Evolutionary conservation across 106 monocot species (phyloP).

Genomic region (Hemerocallis citrina): DNA sequence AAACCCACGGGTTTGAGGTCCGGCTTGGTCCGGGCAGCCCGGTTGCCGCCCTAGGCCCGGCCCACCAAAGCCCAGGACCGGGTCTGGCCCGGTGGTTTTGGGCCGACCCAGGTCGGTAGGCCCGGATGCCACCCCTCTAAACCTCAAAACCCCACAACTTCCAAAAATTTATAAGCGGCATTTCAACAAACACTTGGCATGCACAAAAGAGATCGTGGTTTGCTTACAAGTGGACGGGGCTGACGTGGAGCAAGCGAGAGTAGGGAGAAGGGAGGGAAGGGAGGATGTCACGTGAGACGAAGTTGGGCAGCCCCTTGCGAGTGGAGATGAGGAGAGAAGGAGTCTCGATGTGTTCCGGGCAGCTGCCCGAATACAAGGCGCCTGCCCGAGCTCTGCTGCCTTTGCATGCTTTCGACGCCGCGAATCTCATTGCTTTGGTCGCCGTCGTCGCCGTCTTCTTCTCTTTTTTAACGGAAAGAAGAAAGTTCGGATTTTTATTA

Average conservation of each 20-base stretch:
- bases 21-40: no score
- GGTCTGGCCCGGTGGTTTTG: no score
- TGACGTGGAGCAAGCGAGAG: conserved; percentile 73
- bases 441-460: no score
- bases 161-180: neutral
- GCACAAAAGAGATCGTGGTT: neutral
- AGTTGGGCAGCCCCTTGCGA: conserved; percentile 67
- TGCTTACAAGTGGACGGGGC: conserved; percentile 90
- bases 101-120: no score
- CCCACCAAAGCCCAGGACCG: no score
- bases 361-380: conserved; percentile 25
- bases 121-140: no score
- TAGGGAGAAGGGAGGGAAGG: conserved; percentile 45
- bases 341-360: conserved; percentile 46
- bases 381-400: conserved; percentile 62
- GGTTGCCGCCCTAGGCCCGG: no score
- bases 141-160: no score
- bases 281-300: conserved; percentile 67
- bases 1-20: no score
- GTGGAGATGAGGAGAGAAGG: conserved; percentile 84
- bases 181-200: conserved; percentile 11
- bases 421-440: conserved; percentile 57
- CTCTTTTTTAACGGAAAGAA: no score
- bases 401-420: conserved; percentile 14
- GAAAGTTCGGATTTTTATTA: no score